Evolutionary conservation across 345 rosid genomes (phyloP), one percentile per base, ranked within the genome.

Genomic region (Zanthoxylum bungeanum): DNA sequence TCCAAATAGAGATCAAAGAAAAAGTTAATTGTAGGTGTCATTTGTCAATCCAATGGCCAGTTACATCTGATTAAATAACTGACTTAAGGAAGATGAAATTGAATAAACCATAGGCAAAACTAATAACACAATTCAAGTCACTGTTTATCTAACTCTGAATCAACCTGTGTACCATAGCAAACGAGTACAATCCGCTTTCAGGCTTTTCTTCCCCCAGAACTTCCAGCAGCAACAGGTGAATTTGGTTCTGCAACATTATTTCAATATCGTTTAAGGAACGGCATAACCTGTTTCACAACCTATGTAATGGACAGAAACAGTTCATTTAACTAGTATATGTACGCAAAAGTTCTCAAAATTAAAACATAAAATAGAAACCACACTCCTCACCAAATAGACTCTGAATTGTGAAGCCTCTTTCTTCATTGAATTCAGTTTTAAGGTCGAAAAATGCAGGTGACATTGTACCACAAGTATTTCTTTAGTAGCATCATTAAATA

Each of bases 101-200:
- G 9, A 53, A 27, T 2, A 68, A 19, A 68, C 5, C 17, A 4
- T 1, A 49, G 21, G 12, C 60, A 51, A 30, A 56, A 46, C 12
- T n/a, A 46, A 60, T 6, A 9, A 62, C 24, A 25, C 8, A 51
- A 21, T 52, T 60, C n/a, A 12, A 46, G 12, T 12, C 34, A 28
- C 57, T 40, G 22, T 39, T 47, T 64, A 75, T 51, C 68, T 69
- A 89, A 96, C 89, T 86, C 90, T 58, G 76, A 57, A 68, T 79
- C 77, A 58, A 51, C 74, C 75, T 84, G 87, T 17, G 77, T 79
- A 58, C 93, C 98, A 73, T 89, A 93, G 75, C 92, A 90, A 72
- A 92, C 90, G 44, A 94, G 97, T 75, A 94, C 74, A 61, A 94
- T 87, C 80, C 88, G 80, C 85, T 81, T 86, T 75, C 87, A 68